Base-by-base conservation (phyloP, 73 alveolate genomes). In the Paramecium sonneborni region DNA sequence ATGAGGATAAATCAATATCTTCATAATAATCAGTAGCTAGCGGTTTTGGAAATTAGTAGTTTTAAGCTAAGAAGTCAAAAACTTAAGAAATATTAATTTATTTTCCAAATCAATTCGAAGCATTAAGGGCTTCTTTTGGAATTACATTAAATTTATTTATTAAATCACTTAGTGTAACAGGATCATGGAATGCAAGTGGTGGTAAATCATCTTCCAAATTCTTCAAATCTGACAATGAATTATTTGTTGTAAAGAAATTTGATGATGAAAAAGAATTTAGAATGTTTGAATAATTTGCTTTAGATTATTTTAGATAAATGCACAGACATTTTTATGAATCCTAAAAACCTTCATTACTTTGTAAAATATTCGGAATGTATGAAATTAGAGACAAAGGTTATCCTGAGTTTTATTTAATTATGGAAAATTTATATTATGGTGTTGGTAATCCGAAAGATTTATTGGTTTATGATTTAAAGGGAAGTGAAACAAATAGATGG, bases 391-490 rank as follows among this genome's bases (percentile, higher is more conserved):
- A 68, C 18, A 76, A 86, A 62, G 84, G 84, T 10, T 28, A 24
- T 20, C 46, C 84, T 56, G 85, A 57, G 15, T 86, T 56, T 12
- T 86, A 86, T 62, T 56, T 76, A 20, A 85, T 86, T 10, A 86
- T 86, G 93, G 93, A 86, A 14, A 86, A 86, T 86, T 34, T 86
- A 26, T 86, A 56, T 41, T 86, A 58, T 86, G 93, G 93, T 34
- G 39, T 86, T 30, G 93, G 85, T 20, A 48, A 86, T 39, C 10
- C 14, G 10, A 62, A 62, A 3, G 68, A 57, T 62, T 62, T 72
- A 11, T 7, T 20, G 7, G 55, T 72, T 38, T 86, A 86, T 38
- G 93, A 86, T 86, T 46, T 86, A 35, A 86, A 86, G 41, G 93
- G 93, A 35, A 56, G 86, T 3, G 85, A 86, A 74, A 74, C 87